Evolutionary conservation across 768 basidiomycete species (phyloP).

Genomic region (Podaxis pistillaris): DNA sequence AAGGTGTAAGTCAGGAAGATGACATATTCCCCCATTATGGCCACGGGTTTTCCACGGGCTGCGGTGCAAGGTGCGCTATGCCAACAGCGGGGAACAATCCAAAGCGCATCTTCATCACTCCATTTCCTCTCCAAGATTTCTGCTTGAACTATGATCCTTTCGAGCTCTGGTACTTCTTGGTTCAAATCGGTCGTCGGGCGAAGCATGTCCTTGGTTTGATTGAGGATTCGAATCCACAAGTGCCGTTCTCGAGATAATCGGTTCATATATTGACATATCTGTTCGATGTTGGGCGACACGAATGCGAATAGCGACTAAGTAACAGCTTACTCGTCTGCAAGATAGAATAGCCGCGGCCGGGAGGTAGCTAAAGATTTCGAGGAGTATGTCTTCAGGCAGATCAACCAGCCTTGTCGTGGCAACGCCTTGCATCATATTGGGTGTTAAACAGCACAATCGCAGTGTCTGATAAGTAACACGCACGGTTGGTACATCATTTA

Average conservation of each 20-base stretch:
- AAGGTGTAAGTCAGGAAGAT: background rate
- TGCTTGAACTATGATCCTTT: background rate
- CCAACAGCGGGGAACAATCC: background rate
- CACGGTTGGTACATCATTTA: no score
- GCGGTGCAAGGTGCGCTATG: background rate
- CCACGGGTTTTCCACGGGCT: background rate
- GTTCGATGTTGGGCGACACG: background rate
- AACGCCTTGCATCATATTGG: background rate
- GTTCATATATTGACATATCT: background rate
- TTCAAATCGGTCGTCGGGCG: background rate
- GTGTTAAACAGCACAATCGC: background rate
- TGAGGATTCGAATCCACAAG: background rate
- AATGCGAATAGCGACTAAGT: background rate
- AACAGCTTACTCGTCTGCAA: background rate
- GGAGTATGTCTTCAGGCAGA: background rate
- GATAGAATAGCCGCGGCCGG: background rate
- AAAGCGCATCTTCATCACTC: background rate
- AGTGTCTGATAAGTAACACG: no score
- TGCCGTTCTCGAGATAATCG: background rate
- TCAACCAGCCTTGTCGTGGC: background rate
- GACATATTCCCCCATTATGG: background rate
- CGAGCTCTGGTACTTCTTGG: background rate
- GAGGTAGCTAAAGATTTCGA: background rate
- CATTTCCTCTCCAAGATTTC: background rate
- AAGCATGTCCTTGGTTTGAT: background rate